Evolutionary conservation across 371 early-diverging fungal species (phyloP).

Genomic region (Mucor racemosus): DNA sequence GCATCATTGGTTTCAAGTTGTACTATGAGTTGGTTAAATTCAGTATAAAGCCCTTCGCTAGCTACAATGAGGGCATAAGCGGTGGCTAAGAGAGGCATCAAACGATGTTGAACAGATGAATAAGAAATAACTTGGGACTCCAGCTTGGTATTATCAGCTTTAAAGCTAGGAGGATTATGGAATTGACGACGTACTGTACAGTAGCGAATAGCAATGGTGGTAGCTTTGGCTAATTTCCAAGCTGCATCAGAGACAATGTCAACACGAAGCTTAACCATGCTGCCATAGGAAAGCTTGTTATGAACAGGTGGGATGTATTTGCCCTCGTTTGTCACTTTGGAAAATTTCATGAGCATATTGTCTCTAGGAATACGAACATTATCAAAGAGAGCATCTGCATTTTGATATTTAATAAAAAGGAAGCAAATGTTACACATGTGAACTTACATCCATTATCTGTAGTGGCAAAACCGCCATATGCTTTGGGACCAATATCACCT

Average conservation of each 20-base stretch:
- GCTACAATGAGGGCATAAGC: constrained; percentile 71
- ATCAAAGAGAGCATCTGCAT: constrained; percentile 65
- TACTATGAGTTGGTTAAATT: constrained; percentile 59
- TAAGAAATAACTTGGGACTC: constrained; percentile 80
- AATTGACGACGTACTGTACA: constrained; percentile 76
- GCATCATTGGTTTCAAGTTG: constrained; percentile 55
- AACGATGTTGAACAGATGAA: constrained; percentile 74
- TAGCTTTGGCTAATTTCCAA: constrained; percentile 60
- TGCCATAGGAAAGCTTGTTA: constrained; percentile 74
- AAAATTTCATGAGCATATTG: constrained; percentile 83
- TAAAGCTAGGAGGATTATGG: constrained; percentile 33
- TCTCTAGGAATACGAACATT: constrained; percentile 76
- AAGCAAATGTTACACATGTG: not conserved
- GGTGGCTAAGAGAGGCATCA: constrained; percentile 73
- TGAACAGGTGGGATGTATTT: constrained; percentile 58
- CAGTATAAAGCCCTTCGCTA: constrained; percentile 51
- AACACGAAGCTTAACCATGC: constrained; percentile 78
- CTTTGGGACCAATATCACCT: constrained; percentile 90
- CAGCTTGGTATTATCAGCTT: constrained; percentile 14
- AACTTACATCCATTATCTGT: constrained; percentile 84
- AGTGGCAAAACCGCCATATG: constrained; percentile 68
- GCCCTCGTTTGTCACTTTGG: constrained; percentile 71
- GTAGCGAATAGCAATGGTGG: constrained; percentile 75
- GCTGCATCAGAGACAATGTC: constrained; percentile 64
- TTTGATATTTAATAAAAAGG: not conserved